phyloP scores from a whole-genome alignment of 2,329 filamentous ascomycete species.

The Paecilomyces variotii region DNA sequence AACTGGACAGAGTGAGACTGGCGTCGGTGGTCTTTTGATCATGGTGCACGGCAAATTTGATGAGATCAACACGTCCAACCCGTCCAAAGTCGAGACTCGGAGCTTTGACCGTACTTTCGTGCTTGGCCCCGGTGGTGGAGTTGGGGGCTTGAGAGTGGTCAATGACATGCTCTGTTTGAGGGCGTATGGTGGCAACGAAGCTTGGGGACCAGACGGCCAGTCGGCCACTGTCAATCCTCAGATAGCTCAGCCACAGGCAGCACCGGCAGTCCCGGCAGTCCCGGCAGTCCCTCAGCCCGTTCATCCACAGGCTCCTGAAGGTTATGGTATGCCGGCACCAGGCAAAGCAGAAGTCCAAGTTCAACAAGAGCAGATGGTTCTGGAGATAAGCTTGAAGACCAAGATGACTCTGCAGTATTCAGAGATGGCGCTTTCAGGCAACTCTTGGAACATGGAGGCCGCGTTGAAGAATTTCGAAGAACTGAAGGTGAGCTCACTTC shows the following conservation, averaged over 20 bases:
- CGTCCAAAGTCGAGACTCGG: slow-evolving; percentile 53
- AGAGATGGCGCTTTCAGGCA: slow-evolving; percentile 70
- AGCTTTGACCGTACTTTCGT: slow-evolving; percentile 78
- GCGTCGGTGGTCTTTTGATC: slow-evolving; percentile 70
- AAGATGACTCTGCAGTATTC: slow-evolving; percentile 74
- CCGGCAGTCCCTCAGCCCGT: slow-evolving; percentile 3
- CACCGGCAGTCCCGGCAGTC: slow-evolving; percentile 7
- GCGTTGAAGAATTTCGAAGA: slow-evolving; percentile 69
- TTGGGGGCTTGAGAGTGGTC: slow-evolving; percentile 62
- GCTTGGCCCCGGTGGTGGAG: slow-evolving; percentile 63
- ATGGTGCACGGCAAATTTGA: slow-evolving; percentile 79
- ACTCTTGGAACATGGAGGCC: slow-evolving; percentile 69
- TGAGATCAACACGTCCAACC: slow-evolving; percentile 55
- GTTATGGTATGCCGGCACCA: slow-evolving; percentile 33
- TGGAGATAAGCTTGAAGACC: slow-evolving; percentile 67
- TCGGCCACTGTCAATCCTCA: slow-evolving; percentile 18
- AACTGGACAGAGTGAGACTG: slow-evolving; percentile 51
- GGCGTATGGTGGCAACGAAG: slow-evolving; percentile 52
- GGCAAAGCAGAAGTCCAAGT: slow-evolving; percentile 43
- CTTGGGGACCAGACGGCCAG: slow-evolving; percentile 39
- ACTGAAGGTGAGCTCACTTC: slow-evolving; percentile 54
- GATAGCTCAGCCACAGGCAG: slow-evolving; percentile 28
- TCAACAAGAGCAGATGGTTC: slow-evolving; percentile 60
- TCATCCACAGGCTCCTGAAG: slow-evolving; percentile 24
- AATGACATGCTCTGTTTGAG: slow-evolving; percentile 71